These are phyloP conservation scores for Neopestalotiopsis rosae DNA, from an alignment of 2,329 filamentous ascomycete genomes.

Conservation along the genomic window DNA sequence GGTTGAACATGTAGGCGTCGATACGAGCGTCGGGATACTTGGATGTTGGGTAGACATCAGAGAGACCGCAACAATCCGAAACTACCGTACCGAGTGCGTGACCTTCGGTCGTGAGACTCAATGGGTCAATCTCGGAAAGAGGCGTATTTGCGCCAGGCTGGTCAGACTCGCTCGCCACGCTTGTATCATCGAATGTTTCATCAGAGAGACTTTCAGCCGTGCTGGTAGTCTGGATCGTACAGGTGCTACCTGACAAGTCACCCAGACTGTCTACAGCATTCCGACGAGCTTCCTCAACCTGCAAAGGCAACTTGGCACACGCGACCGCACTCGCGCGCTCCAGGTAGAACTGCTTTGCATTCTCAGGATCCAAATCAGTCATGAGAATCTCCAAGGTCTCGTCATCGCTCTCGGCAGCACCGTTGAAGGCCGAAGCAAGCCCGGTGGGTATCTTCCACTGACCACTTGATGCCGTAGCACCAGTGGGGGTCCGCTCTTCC, in stretches of 20 bases:
- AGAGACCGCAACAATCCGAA: constrained; percentile 86
- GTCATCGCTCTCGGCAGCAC: constrained; percentile 60
- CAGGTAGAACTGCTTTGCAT: constrained; percentile 74
- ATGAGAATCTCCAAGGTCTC: constrained; percentile 79
- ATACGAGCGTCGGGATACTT: constrained; percentile 92
- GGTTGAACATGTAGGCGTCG: constrained; percentile 94
- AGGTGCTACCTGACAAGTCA: constrained; percentile 57
- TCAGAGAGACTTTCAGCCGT: constrained; percentile 51
- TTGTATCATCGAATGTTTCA: constrained; percentile 79
- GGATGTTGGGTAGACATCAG: constrained; percentile 83
- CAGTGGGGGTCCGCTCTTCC: constrained; percentile 43
- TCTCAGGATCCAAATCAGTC: constrained; percentile 72
- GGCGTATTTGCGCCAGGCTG: constrained; percentile 61
- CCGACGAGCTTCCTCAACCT: constrained; percentile 67
- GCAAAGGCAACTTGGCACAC: constrained; percentile 75
- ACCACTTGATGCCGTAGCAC: constrained; percentile 40
- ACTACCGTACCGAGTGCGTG: constrained; percentile 93
- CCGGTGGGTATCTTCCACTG: constrained; percentile 63
- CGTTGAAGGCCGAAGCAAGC: constrained; percentile 42
- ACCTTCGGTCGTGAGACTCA: constrained; percentile 87
- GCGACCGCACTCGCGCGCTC: constrained; percentile 86
- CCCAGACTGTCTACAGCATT: constrained; percentile 64
- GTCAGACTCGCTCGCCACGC: constrained; percentile 62
- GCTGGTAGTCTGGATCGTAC: constrained; percentile 42
- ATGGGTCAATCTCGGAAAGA: constrained; percentile 65